Evolutionary conservation across 1,284 basidiomycete species (phyloP).

Genomic region (Ustilago shanxiensis): DNA sequence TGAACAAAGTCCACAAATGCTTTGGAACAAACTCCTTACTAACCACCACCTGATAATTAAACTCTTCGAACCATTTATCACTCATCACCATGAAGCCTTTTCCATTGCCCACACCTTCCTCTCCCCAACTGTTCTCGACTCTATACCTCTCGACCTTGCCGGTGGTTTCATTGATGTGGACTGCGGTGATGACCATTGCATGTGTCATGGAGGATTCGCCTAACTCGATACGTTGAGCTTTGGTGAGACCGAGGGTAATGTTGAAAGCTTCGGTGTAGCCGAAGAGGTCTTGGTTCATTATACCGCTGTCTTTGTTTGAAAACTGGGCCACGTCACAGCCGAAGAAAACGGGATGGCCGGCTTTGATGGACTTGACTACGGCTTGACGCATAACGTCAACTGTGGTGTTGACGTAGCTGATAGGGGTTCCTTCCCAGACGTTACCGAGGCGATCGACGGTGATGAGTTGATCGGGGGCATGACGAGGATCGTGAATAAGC

Average conservation of each 20-base stretch:
- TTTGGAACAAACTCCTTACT: constrained; percentile 51
- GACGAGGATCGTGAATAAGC: constrained; percentile 93
- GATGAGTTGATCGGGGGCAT: constrained; percentile 85
- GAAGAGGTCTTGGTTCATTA: constrained; percentile 87
- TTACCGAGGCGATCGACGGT: constrained; percentile 93
- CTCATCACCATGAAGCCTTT: constrained; percentile 90
- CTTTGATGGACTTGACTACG: constrained; percentile 79
- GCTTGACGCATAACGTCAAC: constrained; percentile 83
- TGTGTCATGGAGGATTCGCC: constrained; percentile 91
- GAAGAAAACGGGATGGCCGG: constrained; percentile 91
- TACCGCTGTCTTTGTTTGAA: constrained; percentile 75
- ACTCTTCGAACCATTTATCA: constrained; percentile 86
- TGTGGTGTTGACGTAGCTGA: constrained; percentile 88
- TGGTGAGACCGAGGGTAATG: constrained; percentile 77
- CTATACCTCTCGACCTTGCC: constrained; percentile 88
- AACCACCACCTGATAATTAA: constrained; percentile 62
- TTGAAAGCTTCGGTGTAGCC: constrained; percentile 77
- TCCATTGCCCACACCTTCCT: constrained; percentile 77
- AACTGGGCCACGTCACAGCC: constrained; percentile 87
- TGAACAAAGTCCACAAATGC: constrained; percentile 52
- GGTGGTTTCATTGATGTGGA: constrained; percentile 66
- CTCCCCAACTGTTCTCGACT: constrained; percentile 94
- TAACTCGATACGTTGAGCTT: constrained; percentile 85
- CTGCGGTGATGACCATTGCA: constrained; percentile 74
- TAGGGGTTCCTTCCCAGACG: constrained; percentile 84